These are phyloP conservation scores for Vitis hybrid DNA, from an alignment of 177 flowering plant species.

Conservation along the genomic window DNA sequence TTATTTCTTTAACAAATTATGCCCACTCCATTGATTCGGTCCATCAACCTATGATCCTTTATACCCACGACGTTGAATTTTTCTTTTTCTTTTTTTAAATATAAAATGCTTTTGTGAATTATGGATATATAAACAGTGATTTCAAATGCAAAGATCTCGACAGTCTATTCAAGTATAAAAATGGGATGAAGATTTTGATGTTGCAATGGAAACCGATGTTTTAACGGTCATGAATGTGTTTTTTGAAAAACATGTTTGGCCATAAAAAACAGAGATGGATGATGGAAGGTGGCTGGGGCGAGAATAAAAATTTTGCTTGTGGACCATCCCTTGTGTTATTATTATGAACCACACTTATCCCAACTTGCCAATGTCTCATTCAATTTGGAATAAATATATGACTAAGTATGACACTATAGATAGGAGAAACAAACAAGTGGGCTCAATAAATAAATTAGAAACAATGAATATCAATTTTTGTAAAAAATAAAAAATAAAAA, in stretches of 20 bases:
- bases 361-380: not conserved
- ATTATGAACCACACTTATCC: slow-evolving; percentile 6
- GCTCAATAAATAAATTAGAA: too few relatives aligned
- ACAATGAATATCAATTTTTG: too few relatives aligned
- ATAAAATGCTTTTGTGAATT: too few relatives aligned
- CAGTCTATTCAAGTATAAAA: slow-evolving; percentile 16
- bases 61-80: too few relatives aligned
- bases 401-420: not conserved
- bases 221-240: slow-evolving; percentile 10
- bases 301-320: slow-evolving; percentile 2
- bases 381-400: not conserved
- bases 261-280: not conserved
- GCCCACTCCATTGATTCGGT: too few relatives aligned
- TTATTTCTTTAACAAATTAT: too few relatives aligned
- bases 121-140: too few relatives aligned
- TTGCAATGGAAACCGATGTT: not conserved
- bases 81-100: too few relatives aligned
- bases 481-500: too few relatives aligned
- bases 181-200: slow-evolving; percentile 20
- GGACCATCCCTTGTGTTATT: slow-evolving; percentile 10
- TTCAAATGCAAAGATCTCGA: slow-evolving; percentile 5
- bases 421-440: too few relatives aligned
- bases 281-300: slow-evolving; percentile 2
- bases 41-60: too few relatives aligned
- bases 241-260: not conserved